Conservation (phyloP, 2,329 filamentous ascomycete species). For the Gyromitra esculenta region DNA sequence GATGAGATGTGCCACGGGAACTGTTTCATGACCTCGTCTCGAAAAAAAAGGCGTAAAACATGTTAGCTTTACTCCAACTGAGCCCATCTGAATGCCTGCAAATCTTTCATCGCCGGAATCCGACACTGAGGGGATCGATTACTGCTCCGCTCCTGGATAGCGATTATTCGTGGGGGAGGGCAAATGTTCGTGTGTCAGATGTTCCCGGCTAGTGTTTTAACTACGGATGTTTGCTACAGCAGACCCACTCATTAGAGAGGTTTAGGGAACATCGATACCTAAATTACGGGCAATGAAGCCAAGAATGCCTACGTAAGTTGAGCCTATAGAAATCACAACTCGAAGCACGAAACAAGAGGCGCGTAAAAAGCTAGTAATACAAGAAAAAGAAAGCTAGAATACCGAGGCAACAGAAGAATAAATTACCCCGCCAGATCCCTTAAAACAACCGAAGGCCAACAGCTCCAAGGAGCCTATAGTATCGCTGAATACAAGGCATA, state of each 20-base stretch:
- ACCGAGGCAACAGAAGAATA: constrained; percentile 6
- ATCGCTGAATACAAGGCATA: not conserved
- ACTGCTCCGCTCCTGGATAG: constrained; percentile 13
- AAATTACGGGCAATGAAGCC: constrained; percentile 11
- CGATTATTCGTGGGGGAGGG: not conserved
- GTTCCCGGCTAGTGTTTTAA: constrained; percentile 31
- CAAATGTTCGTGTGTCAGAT: constrained; percentile 16
- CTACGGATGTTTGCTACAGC: constrained; percentile 1
- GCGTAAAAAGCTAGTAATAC: constrained; percentile 13
- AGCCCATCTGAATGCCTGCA: not conserved
- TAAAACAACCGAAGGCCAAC: not conserved
- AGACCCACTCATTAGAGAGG: not conserved
- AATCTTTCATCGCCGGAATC: constrained; percentile 18
- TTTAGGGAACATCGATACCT: constrained; percentile 16
- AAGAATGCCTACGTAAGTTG: not conserved
- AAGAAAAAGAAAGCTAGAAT: constrained; percentile 1
- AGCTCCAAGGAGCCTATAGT: not conserved
- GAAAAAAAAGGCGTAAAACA: constrained; percentile 20
- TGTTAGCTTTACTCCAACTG: constrained; percentile 13
- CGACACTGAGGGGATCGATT: constrained; percentile 11
- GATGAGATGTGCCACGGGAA: constrained; percentile 34
- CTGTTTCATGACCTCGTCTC: constrained; percentile 35
- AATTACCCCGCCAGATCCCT: not conserved
- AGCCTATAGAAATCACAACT: constrained; percentile 10
- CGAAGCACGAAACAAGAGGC: constrained; percentile 11